Conservation (phyloP, 2,329 filamentous ascomycete species). For the Phyllosticta citribraziliensis region DNA sequence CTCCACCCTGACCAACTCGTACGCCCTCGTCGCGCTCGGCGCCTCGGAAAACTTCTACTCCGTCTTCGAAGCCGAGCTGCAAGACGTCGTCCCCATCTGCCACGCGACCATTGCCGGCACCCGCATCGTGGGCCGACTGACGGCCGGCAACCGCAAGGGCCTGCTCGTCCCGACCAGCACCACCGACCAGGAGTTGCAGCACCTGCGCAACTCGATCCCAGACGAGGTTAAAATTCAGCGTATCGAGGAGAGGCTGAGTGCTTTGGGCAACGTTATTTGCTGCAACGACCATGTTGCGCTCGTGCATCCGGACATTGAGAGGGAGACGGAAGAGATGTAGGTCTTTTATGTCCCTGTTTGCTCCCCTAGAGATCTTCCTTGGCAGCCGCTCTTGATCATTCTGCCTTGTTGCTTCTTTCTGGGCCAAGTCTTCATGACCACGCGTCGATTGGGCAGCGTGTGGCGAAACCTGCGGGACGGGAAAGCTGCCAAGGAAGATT, state of each 20-base stretch:
- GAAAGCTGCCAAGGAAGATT: neutral
- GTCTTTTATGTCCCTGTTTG: neutral
- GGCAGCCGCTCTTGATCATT: neutral
- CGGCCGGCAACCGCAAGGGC: slow-evolving; percentile 92
- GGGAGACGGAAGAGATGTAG: slow-evolving; percentile 91
- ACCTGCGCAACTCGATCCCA: slow-evolving; percentile 88
- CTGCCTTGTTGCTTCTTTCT: neutral
- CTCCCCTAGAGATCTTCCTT: neutral
- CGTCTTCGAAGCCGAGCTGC: slow-evolving; percentile 94
- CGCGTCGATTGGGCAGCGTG: neutral
- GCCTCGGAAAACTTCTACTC: slow-evolving; percentile 99
- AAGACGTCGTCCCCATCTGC: slow-evolving; percentile 94
- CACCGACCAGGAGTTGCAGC: slow-evolving; percentile 95
- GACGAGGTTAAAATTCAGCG: slow-evolving; percentile 89
- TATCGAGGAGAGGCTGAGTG: slow-evolving; percentile 93
- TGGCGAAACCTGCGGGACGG: neutral
- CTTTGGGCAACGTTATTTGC: slow-evolving; percentile 93
- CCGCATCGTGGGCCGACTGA: slow-evolving; percentile 89
- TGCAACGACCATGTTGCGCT: slow-evolving; percentile 95
- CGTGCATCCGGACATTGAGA: slow-evolving; percentile 90
- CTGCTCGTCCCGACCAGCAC: slow-evolving; percentile 93
- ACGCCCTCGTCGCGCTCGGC: slow-evolving; percentile 86
- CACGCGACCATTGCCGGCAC: slow-evolving; percentile 95
- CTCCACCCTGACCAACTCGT: slow-evolving; percentile 91
- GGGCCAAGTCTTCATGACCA: neutral